phyloP scores from a whole-genome alignment of 129 eudicot genomes.

The Escallonia herrerae region DNA sequence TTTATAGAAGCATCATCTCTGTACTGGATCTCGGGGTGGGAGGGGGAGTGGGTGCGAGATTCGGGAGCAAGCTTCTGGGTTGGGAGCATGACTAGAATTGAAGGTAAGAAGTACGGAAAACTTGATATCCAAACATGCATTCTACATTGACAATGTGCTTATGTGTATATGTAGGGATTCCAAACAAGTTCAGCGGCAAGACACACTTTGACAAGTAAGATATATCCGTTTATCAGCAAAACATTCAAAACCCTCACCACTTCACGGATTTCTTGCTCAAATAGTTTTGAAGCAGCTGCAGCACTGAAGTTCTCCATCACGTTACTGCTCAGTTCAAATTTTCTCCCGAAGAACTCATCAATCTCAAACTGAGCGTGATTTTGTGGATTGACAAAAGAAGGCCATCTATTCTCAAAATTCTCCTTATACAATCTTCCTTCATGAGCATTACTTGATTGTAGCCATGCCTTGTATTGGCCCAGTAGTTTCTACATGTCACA shows the following conservation, averaged over 20 bases:
- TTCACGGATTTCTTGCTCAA: conserved; percentile 95
- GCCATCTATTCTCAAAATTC: conserved; percentile 67
- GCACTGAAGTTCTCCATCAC: conserved; percentile 62
- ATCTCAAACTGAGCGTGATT: conserved; percentile 32
- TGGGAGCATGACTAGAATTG: too few species aligned
- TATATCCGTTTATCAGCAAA: neutral
- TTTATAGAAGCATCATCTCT: too few species aligned
- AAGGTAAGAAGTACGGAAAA: too few species aligned
- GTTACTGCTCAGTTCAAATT: conserved; percentile 43
- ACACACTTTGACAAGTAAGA: too few species aligned
- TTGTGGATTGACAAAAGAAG: conserved; percentile 35
- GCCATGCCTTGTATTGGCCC: conserved; percentile 60
- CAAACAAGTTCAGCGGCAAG: too few species aligned
- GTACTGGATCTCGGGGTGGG: too few species aligned
- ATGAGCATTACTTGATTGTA: conserved; percentile 51
- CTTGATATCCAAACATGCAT: too few species aligned
- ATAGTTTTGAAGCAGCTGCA: conserved; percentile 76
- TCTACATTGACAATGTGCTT: too few species aligned
- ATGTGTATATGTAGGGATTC: too few species aligned
- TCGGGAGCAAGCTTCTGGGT: too few species aligned
- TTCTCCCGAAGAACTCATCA: conserved; percentile 39
- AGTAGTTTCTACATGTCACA: conserved; percentile 40
- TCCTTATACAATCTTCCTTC: conserved; percentile 54
- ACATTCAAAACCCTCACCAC: conserved; percentile 44
- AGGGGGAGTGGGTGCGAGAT: too few species aligned